A percentile compares a stretch with the other conserved stretches of the same genome.
Conservation (phyloP, 2,329 filamentous ascomycete species). For the Blumeriella jaapii region DNA sequence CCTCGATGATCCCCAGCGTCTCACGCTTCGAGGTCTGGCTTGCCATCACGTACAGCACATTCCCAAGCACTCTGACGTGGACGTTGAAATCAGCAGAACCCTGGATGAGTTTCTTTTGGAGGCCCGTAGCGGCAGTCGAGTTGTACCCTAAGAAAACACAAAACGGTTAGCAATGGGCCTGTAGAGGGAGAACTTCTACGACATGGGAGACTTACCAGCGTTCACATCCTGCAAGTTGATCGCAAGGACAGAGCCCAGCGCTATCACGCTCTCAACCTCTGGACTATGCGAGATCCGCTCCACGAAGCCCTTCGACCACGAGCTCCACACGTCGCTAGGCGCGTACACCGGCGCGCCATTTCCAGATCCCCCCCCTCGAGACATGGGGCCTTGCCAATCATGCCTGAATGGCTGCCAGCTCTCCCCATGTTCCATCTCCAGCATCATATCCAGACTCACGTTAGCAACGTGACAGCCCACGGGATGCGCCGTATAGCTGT, state of each 20-base stretch:
- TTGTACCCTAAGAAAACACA: constrained; percentile 25
- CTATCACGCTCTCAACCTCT: constrained; percentile 54
- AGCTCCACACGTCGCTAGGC: constrained; percentile 45
- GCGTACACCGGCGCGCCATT: background rate
- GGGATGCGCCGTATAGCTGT: constrained; percentile 78
- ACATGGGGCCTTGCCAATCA: constrained; percentile 29
- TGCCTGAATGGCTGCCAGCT: constrained; percentile 45
- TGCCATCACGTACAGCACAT: constrained; percentile 48
- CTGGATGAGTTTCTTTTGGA: constrained; percentile 30
- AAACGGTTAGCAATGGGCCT: too few relatives aligned
- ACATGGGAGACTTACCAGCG: constrained; percentile 23
- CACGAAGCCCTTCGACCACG: constrained; percentile 55
- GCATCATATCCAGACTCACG: constrained; percentile 50
- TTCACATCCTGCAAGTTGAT: constrained; percentile 39
- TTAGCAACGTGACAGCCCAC: constrained; percentile 70
- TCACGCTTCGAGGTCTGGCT: constrained; percentile 32
- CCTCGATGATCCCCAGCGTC: constrained; percentile 19
- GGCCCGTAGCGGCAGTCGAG: constrained; percentile 28
- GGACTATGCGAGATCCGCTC: constrained; percentile 42
- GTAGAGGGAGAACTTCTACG: too few relatives aligned
- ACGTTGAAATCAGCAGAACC: constrained; percentile 30
- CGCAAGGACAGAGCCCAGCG: constrained; percentile 63
- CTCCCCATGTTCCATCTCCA: constrained; percentile 41
- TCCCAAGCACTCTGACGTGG: constrained; percentile 43
- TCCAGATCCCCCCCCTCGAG: background rate